A percentile compares a stretch with the other conserved stretches of the same genome.
Evolutionary conservation across 257 asterid species (phyloP).

Genomic region (Prunella vulgaris): DNA sequence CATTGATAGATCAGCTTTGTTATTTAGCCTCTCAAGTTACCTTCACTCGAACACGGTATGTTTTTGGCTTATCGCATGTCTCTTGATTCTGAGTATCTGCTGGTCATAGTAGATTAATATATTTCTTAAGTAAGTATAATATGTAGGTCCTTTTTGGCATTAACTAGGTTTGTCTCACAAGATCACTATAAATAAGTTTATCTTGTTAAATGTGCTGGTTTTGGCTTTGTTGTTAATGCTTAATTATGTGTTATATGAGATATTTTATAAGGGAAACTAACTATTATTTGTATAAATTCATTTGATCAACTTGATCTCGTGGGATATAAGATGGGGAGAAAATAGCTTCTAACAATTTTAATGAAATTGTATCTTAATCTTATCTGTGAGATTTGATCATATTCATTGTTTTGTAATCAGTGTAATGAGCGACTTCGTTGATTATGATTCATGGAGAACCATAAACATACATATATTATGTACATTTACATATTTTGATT

Average conservation of each 20-base stretch:
- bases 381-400: neutral
- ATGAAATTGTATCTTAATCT: neutral
- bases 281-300: neutral
- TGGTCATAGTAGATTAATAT: neutral
- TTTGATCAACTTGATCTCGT: neutral
- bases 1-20: slow-evolving; percentile 66
- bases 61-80: too few species aligned
- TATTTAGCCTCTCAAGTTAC: slow-evolving; percentile 52
- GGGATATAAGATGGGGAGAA: neutral
- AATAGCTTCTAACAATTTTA: neutral
- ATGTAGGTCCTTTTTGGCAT: neutral
- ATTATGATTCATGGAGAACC: neutral
- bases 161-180: neutral
- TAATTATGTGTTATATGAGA: neutral
- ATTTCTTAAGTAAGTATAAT: neutral
- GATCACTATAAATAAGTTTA: neutral
- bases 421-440: neutral
- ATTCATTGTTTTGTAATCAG: neutral
- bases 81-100: slow-evolving; percentile 11
- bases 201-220: neutral
- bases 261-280: neutral
- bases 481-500: too few species aligned
- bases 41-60: slow-evolving; percentile 68
- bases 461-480: neutral
- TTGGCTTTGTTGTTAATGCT: neutral